Evolutionary conservation across 257 asterid species (phyloP).

Genomic region (Solanum megistacrolobum): DNA sequence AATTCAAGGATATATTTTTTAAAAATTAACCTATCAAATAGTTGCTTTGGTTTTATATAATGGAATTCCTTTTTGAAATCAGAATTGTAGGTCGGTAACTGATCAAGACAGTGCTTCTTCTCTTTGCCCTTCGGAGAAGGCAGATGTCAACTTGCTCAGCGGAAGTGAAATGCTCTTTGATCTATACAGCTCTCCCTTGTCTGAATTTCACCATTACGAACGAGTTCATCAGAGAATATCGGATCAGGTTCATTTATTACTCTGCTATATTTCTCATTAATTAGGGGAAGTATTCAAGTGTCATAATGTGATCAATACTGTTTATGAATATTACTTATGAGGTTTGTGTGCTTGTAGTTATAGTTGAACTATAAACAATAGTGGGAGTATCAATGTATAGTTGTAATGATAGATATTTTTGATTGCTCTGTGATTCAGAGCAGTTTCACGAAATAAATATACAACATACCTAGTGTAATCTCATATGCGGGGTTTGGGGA

Average conservation of each 20-base stretch:
- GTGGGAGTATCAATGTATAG: neutral
- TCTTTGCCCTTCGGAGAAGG: slow-evolving; percentile 17
- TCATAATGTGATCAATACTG: neutral
- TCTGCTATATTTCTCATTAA: neutral
- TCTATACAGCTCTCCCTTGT: slow-evolving; percentile 46
- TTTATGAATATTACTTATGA: neutral
- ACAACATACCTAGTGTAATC: neutral
- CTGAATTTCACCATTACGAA: slow-evolving; percentile 59
- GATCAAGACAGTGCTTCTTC: slow-evolving; percentile 26
- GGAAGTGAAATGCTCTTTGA: slow-evolving; percentile 33
- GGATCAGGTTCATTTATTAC: slow-evolving; percentile 36
- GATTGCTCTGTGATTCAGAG: neutral
- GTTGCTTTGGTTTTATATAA: slow-evolving; percentile 1
- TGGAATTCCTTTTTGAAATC: slow-evolving; percentile 16
- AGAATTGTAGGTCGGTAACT: slow-evolving; percentile 50
- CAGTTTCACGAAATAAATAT: neutral
- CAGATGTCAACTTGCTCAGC: slow-evolving; percentile 38
- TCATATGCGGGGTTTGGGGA: neutral
- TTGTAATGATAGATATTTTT: neutral
- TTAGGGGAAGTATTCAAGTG: neutral
- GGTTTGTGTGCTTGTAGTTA: neutral
- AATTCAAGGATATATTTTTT: neutral
- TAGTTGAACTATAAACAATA: neutral
- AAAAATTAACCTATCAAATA: neutral
- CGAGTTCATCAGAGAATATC: slow-evolving; percentile 51